Base-by-base conservation (phyloP, 139 green algal species). In the Chlorokybus atmophyticus region DNA sequence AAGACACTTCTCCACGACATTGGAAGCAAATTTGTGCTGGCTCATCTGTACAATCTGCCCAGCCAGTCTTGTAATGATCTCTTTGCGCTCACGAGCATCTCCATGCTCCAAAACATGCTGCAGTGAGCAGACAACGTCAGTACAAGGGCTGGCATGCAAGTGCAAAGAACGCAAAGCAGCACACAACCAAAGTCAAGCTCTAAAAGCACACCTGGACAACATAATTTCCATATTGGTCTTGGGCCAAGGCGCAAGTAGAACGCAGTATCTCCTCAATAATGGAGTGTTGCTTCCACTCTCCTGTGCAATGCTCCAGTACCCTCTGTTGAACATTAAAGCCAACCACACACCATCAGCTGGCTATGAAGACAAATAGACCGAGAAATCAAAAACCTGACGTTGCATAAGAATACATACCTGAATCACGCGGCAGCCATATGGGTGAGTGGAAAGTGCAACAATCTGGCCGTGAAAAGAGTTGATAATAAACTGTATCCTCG, bases 171-270 rank as follows among this genome's bases (percentile, higher is more conserved):
- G 49, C 17, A 40, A 55, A 19, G n/a, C 17, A 42, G 52, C 40
- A 62, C 8, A 64, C 3, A 19, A 47, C 39, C 39, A 47, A n/a
- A 19, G 19, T 19, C 39, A 47, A 47, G 39, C 39, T 19, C 19
- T n/a, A 47, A 19, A 19, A 47, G 19, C 48, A 25, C 17, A 68
- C 60, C 70, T 94, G 81, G 49, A 93, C 71, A 23, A 93, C 87
- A 55, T 94, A 94, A 74, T 93, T 93, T 26, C 82, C 85, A 64
- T 88, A 94, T 64, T 87, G 75, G 73, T 94, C 82, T 55, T 90
- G 74, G 3, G 71, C 70, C 41, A 94, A 72, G 28, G 79, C 52
- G 19, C 51, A 50, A 0, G 62, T 73, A 4, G 50, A 50, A 27
- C 59, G 59, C 29, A 81, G 52, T 47, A 62, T 80, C 50, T 79